A percentile compares a stretch with the other conserved stretches of the same genome.
Evolutionary conservation across 2,329 filamentous ascomycete genomes (phyloP).

Genomic region (Lasiodiplodia sp.): DNA sequence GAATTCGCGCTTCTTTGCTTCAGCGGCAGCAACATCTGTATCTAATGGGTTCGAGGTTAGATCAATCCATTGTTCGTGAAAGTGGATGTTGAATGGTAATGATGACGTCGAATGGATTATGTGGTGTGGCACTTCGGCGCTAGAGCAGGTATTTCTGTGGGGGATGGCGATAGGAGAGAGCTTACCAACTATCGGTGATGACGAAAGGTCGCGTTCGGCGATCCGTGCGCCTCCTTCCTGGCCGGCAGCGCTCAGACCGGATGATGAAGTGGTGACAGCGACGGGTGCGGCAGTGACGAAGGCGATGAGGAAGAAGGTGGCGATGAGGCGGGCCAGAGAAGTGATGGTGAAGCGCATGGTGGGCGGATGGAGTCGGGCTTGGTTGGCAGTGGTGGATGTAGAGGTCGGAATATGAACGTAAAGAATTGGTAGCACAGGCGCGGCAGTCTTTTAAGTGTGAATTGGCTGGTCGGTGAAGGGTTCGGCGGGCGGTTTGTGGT

Average conservation of each 20-base stretch:
- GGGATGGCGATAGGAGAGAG: conserved; percentile 6
- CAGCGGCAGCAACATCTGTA: neutral
- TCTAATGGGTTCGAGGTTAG: neutral
- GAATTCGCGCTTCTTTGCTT: neutral
- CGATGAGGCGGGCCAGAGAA: neutral
- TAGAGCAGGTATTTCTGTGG: neutral
- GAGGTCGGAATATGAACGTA: neutral
- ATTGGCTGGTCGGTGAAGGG: conserved; percentile 5
- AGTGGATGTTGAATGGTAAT: neutral
- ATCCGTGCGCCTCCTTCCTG: conserved; percentile 12
- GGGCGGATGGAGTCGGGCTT: neutral
- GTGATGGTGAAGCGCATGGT: conserved; percentile 8
- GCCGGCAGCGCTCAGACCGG: neutral
- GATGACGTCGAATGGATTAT: conserved; percentile 6
- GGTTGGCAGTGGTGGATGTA: neutral
- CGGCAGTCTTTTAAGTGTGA: neutral
- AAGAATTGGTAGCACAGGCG: neutral
- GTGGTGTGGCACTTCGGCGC: neutral
- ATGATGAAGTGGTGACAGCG: neutral
- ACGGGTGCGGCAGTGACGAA: conserved; percentile 16
- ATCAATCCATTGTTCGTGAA: neutral
- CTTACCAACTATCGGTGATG: conserved; percentile 11
- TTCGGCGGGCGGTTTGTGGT: neutral
- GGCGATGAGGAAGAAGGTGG: neutral
- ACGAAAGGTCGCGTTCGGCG: conserved; percentile 22